These are phyloP conservation scores for Microbotryomycetes sp. DNA, from an alignment of 1,284 basidiomycete genomes.

Conservation along the genomic window DNA sequence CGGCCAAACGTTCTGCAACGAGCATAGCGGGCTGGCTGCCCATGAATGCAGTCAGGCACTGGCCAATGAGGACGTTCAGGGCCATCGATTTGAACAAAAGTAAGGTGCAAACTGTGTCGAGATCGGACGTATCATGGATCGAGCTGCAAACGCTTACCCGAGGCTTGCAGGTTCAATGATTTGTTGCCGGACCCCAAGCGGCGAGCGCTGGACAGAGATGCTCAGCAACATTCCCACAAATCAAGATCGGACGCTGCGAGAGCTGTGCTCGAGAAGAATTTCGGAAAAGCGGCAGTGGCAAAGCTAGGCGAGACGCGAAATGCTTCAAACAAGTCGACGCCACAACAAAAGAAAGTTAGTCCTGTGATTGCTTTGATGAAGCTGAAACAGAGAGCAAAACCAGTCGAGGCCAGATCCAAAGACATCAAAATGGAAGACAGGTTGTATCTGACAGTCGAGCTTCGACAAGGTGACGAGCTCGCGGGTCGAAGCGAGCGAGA, in stretches of 20 bases:
- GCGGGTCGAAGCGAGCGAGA: not conserved
- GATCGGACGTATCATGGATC: not conserved
- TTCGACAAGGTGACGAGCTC: not conserved
- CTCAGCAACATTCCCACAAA: not conserved
- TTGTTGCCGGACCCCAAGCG: conserved; percentile 24
- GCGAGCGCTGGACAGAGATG: not conserved
- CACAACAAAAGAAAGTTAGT: not conserved
- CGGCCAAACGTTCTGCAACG: conserved; percentile 1
- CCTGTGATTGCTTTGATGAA: conserved; percentile 18
- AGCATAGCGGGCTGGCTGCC: not conserved
- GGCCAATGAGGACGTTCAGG: not conserved
- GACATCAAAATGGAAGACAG: conserved; percentile 18
- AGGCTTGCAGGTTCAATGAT: conserved; percentile 4
- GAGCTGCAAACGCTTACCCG: not conserved
- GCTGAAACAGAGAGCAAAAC: conserved; percentile 17
- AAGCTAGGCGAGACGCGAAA: not conserved
- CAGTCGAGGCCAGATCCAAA: conserved; percentile 13
- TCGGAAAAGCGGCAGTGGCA: not conserved
- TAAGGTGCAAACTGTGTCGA: not conserved
- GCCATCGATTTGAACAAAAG: not conserved
- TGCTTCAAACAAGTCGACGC: not conserved
- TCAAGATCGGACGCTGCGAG: conserved; percentile 9
- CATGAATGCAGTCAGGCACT: not conserved
- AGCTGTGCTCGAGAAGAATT: conserved; percentile 10
- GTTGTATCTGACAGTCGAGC: conserved; percentile 8